A percentile compares a stretch with the other conserved stretches of the same genome.
Evolutionary conservation across 2,329 filamentous ascomycete genomes (phyloP).

Genomic region (Aureobasidium subglaciale): DNA sequence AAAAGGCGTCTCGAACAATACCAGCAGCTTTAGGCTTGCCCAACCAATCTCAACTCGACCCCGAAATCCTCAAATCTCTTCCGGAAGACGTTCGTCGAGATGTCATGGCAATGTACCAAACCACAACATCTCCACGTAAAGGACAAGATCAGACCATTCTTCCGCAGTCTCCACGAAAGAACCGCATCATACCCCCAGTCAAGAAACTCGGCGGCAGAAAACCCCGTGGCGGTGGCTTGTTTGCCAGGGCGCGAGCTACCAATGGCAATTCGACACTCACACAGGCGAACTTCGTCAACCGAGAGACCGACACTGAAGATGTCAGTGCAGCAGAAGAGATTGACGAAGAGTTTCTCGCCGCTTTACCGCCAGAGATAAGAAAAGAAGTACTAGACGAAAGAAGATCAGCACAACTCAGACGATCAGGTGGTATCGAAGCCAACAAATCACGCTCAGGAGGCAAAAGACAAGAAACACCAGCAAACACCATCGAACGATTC

Average conservation of each 20-base stretch:
- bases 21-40: slow-evolving; percentile 38
- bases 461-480: slow-evolving; percentile 19
- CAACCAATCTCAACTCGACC: slow-evolving; percentile 71
- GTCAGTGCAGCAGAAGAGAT: slow-evolving; percentile 41
- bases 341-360: slow-evolving; percentile 68
- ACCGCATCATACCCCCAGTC: slow-evolving; percentile 43
- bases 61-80: slow-evolving; percentile 72
- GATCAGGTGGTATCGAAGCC: slow-evolving; percentile 34
- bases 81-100: slow-evolving; percentile 83
- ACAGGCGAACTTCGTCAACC: slow-evolving; percentile 65
- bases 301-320: slow-evolving; percentile 29
- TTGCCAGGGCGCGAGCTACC: slow-evolving; percentile 40
- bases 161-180: slow-evolving; percentile 49
- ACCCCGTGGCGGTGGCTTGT: slow-evolving; percentile 46
- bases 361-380: slow-evolving; percentile 73
- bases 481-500: slow-evolving; percentile 29
- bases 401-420: slow-evolving; percentile 52
- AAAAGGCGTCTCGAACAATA: background rate
- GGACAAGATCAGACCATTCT: slow-evolving; percentile 29
- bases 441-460: slow-evolving; percentile 6
- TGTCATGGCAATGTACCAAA: slow-evolving; percentile 63
- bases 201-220: slow-evolving; percentile 56
- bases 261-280: slow-evolving; percentile 54
- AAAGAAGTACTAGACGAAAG: slow-evolving; percentile 73
- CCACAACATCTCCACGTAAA: slow-evolving; percentile 24